Evolutionary conservation across 208 protist genomes (phyloP).

Genomic region (Leishmania tropica): DNA sequence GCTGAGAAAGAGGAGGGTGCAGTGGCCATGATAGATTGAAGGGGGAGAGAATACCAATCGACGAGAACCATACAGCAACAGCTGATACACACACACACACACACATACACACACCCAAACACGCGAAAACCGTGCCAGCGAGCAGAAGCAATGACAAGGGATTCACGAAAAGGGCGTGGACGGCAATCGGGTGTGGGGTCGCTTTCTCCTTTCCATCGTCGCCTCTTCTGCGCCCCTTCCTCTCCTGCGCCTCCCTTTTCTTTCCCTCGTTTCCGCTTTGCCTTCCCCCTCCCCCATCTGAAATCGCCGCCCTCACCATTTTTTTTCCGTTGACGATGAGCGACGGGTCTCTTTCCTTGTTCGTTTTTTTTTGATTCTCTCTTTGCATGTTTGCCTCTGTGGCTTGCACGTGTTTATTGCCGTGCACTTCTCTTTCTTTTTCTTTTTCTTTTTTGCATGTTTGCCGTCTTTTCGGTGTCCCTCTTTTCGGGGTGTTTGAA

Average conservation of each 20-base stretch:
- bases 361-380: not conserved
- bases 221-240: not conserved
- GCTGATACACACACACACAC: not conserved
- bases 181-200: not conserved
- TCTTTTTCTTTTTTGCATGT: slow-evolving; percentile 19
- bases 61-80: not conserved
- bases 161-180: not conserved
- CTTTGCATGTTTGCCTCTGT: not conserved
- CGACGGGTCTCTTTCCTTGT: not conserved
- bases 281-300: not conserved
- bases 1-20: not conserved
- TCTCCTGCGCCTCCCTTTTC: not conserved
- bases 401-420: not conserved
- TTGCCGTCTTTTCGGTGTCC: slow-evolving; percentile 5
- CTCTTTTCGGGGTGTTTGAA: slow-evolving; percentile 2
- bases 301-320: too few relatives aligned
- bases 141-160: not conserved
- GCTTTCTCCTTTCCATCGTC: not conserved
- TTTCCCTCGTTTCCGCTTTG: not conserved
- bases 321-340: not conserved
- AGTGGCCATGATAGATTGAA: too few relatives aligned
- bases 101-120: not conserved
- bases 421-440: slow-evolving; percentile 4
- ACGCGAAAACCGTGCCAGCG: too few relatives aligned
- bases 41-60: not conserved